Percentiles rank a stretch among this genome's conserved stretches.
These are phyloP conservation scores for Amphichorda felina DNA, from an alignment of 2,329 filamentous ascomycete species.

Conservation along the genomic window DNA sequence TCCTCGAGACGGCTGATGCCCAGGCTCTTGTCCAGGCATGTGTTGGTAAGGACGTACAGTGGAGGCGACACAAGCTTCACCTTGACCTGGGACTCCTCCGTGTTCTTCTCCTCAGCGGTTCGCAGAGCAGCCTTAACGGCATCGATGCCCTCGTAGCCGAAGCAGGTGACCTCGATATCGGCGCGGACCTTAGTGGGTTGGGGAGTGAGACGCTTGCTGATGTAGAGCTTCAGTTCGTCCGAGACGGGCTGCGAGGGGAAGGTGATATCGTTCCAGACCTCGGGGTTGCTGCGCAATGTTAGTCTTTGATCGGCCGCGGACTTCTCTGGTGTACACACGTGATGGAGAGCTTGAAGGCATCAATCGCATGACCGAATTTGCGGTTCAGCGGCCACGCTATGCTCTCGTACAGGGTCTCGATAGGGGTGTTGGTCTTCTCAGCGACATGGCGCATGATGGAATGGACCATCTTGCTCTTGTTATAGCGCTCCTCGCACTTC, in stretches of 20 bases:
- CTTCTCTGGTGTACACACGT: constrained; percentile 46
- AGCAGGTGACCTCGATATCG: constrained; percentile 92
- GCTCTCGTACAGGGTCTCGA: constrained; percentile 84
- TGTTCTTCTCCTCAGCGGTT: constrained; percentile 87
- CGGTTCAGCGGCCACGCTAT: constrained; percentile 97
- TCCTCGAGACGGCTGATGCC: constrained; percentile 80
- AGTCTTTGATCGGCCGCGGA: constrained; percentile 4
- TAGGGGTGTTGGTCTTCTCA: constrained; percentile 90
- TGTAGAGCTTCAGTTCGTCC: constrained; percentile 88
- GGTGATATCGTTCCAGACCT: constrained; percentile 86
- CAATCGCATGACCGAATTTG: constrained; percentile 92
- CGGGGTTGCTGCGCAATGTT: constrained; percentile 58
- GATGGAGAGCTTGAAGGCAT: constrained; percentile 98
- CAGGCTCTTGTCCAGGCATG: constrained; percentile 82
- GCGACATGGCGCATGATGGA: constrained; percentile 98
- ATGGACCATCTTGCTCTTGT: constrained; percentile 99
- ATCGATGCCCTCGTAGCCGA: constrained; percentile 95
- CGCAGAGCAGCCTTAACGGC: constrained; percentile 90
- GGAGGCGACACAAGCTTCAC: constrained; percentile 97
- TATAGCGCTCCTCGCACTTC: constrained; percentile 98
- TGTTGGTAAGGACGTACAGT: constrained; percentile 90
- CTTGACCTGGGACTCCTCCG: constrained; percentile 86
- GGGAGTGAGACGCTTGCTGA: constrained; percentile 90
- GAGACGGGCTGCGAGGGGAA: constrained; percentile 80
- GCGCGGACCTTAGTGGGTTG: constrained; percentile 98